Conservation (phyloP, 2,329 filamentous ascomycete genomes). For the Penicillium sp. region DNA sequence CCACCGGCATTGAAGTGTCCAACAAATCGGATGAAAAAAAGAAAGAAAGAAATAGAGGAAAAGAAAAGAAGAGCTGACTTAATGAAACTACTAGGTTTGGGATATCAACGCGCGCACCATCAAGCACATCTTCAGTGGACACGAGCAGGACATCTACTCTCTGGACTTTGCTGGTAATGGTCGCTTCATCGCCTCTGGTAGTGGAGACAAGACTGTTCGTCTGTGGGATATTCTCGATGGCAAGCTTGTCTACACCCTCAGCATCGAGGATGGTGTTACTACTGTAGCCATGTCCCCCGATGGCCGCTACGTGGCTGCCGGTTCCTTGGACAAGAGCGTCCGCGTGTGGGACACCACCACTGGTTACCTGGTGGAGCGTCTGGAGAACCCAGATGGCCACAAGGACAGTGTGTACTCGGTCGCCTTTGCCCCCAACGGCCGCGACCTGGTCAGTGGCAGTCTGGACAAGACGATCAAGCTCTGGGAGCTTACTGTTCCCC, state of each 20-base stretch:
- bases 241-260: constrained; percentile 78
- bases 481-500: constrained; percentile 84
- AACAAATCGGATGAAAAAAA: neutral
- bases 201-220: constrained; percentile 89
- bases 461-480: constrained; percentile 99
- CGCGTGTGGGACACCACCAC: constrained; percentile 91
- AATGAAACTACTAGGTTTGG: constrained; percentile 71
- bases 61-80: constrained; percentile 2
- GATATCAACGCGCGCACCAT: constrained; percentile 83
- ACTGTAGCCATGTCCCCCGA: constrained; percentile 97
- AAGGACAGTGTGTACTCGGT: constrained; percentile 97
- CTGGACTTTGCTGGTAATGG: constrained; percentile 93
- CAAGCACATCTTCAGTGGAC: constrained; percentile 89
- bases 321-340: constrained; percentile 95
- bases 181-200: constrained; percentile 90
- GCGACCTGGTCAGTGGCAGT: constrained; percentile 90
- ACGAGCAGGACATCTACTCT: constrained; percentile 98
- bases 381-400: constrained; percentile 91
- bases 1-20: too few relatives aligned
- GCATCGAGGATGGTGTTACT: constrained; percentile 95
- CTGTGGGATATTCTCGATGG: constrained; percentile 93
- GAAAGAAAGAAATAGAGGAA: neutral
- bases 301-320: constrained; percentile 89
- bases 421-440: constrained; percentile 90
- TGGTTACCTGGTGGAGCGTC: constrained; percentile 83